Percentiles rank a stretch among this genome's conserved stretches.
These are phyloP conservation scores for Arthrinium puccinioides DNA, from an alignment of 2,329 filamentous ascomycete genomes.

Conservation along the genomic window DNA sequence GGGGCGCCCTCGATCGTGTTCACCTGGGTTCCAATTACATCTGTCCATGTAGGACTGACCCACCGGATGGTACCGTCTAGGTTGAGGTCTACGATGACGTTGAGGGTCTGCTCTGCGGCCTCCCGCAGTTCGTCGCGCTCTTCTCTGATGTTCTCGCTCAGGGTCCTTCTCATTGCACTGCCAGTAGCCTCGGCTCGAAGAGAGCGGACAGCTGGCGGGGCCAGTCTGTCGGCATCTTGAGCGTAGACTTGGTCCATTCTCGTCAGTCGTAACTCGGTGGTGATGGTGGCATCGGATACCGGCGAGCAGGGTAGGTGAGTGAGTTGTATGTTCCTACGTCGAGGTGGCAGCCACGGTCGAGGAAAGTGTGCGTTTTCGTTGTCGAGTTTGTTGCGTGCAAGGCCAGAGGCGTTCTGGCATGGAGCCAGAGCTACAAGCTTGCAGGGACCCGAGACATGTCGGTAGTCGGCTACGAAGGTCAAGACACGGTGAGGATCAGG, in stretches of 20 bases:
- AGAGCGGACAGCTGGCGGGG: slow-evolving; percentile 45
- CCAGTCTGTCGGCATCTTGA: slow-evolving; percentile 31
- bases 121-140: slow-evolving; percentile 91
- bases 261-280: slow-evolving; percentile 20
- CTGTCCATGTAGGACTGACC: slow-evolving; percentile 93
- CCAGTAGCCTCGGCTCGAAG: slow-evolving; percentile 41
- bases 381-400: slow-evolving; percentile 12
- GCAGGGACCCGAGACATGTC: slow-evolving; percentile 30
- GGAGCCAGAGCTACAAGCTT: slow-evolving; percentile 30
- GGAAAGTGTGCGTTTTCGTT: no score
- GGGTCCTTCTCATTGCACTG: slow-evolving; percentile 52
- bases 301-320: slow-evolving; percentile 15
- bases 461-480: slow-evolving; percentile 16
- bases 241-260: slow-evolving; percentile 37
- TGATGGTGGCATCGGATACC: slow-evolving; percentile 26
- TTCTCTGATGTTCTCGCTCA: slow-evolving; percentile 86
- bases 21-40: slow-evolving; percentile 76
- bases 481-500: slow-evolving; percentile 12
- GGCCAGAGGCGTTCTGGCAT: slow-evolving; percentile 26
- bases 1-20: slow-evolving; percentile 67
- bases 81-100: slow-evolving; percentile 91
- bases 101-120: slow-evolving; percentile 92
- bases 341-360: no score
- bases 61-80: slow-evolving; percentile 87
- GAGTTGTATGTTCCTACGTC: slow-evolving; percentile 14